phyloP scores from a whole-genome alignment of 345 rosid genomes.

The Corymbia maculata region DNA sequence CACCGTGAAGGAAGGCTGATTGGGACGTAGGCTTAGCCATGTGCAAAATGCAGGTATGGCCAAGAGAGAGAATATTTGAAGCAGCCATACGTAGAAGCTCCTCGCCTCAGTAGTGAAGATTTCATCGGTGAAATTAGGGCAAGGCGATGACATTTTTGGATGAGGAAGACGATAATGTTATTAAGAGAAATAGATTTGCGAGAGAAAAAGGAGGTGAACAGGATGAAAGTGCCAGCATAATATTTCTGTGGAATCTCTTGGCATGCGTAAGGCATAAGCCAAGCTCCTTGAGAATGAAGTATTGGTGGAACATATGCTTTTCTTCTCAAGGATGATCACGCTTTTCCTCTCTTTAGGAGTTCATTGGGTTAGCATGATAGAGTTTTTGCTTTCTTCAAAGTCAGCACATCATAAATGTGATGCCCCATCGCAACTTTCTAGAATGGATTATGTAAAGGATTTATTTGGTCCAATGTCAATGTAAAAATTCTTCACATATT shows the following conservation, averaged over 20 bases:
- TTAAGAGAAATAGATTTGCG: background rate
- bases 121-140: background rate
- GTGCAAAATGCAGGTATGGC: conserved; percentile 19
- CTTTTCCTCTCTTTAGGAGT: background rate
- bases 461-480: background rate
- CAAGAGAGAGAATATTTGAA: conserved; percentile 16
- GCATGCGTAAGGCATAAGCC: background rate
- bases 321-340: background rate
- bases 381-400: background rate
- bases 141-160: background rate
- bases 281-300: background rate
- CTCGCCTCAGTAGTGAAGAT: background rate
- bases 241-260: background rate
- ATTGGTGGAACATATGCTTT: background rate
- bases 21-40: conserved; percentile 29
- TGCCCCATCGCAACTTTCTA: background rate
- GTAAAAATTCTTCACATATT: background rate
- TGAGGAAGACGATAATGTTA: background rate
- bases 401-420: background rate
- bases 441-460: background rate
- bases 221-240: background rate
- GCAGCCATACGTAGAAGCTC: conserved; percentile 18
- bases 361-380: background rate
- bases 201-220: background rate
- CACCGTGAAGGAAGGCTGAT: conserved; percentile 9